Conservation (phyloP, 2,329 filamentous ascomycete genomes). For the Phialocephala sp. region DNA sequence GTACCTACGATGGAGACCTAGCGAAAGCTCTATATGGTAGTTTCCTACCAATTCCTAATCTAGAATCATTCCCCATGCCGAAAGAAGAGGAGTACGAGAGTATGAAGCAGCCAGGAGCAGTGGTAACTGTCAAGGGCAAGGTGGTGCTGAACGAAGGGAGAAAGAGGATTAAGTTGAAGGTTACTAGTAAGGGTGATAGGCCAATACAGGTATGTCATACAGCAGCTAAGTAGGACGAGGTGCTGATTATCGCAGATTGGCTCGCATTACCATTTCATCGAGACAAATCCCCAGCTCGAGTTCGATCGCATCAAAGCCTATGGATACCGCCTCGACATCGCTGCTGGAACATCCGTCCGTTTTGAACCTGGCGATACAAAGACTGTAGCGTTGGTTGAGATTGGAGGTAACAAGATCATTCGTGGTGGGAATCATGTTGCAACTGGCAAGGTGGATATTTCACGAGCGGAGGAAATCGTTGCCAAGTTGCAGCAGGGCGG, state of each 20-base stretch:
- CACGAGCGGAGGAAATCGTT: conserved; percentile 69
- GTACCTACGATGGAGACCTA: conserved; percentile 83
- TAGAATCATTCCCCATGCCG: conserved; percentile 69
- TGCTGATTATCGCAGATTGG: conserved; percentile 61
- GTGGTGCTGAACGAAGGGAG: conserved; percentile 77
- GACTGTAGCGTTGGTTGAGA: conserved; percentile 88
- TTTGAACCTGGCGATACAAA: conserved; percentile 94
- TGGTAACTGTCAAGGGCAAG: conserved; percentile 69
- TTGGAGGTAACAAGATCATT: conserved; percentile 80
- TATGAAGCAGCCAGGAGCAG: conserved; percentile 76
- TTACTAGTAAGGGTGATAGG: conserved; percentile 86
- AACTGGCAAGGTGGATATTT: conserved; percentile 70
- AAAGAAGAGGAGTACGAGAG: conserved; percentile 69
- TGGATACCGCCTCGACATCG: conserved; percentile 86
- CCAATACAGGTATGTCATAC: conserved; percentile 74
- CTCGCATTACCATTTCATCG: conserved; percentile 95
- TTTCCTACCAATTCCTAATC: conserved; percentile 80
- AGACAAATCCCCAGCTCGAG: conserved; percentile 87
- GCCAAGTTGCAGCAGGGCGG: conserved; percentile 70
- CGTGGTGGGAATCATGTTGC: conserved; percentile 84
- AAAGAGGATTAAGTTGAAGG: conserved; percentile 73
- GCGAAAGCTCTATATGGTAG: conserved; percentile 88
- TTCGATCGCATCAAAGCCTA: conserved; percentile 86
- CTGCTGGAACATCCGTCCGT: conserved; percentile 87
- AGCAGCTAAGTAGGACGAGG: neutral